Conservation (phyloP, 2,329 filamentous ascomycete genomes). For the Chrysosphaeria jannelii region DNA sequence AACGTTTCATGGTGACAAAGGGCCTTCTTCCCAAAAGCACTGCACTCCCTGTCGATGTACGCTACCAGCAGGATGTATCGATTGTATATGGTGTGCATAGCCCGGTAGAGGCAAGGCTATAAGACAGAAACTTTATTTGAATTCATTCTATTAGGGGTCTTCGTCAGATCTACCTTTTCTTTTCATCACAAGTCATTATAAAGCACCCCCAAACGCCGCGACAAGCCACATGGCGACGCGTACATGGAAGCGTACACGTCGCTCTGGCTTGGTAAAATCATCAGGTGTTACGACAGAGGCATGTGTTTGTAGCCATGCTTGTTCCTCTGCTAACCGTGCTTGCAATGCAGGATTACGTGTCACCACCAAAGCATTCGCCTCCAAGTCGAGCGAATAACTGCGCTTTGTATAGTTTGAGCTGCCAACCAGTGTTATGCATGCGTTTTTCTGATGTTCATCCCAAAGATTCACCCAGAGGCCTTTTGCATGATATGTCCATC, state of each 20-base stretch:
- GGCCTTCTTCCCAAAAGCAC: no score
- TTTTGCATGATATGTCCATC: slow-evolving; percentile 97
- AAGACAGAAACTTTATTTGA: no score
- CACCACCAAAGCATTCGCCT: slow-evolving; percentile 64
- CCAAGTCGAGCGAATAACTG: slow-evolving; percentile 74
- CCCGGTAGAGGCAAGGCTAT: no score
- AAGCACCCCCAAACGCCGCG: slow-evolving; percentile 10
- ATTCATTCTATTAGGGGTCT: no score
- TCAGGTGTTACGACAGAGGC: slow-evolving; percentile 37
- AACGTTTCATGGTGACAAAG: no score
- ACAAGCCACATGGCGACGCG: slow-evolving; percentile 87
- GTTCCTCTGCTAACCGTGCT: slow-evolving; percentile 44
- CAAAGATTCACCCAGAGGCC: slow-evolving; percentile 69
- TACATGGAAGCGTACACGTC: slow-evolving; percentile 63
- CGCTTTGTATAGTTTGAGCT: slow-evolving; percentile 90
- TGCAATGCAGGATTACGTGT: slow-evolving; percentile 48
- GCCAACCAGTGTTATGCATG: slow-evolving; percentile 43
- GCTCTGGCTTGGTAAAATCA: slow-evolving; percentile 54
- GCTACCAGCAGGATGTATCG: no score
- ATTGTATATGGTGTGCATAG: no score
- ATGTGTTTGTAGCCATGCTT: slow-evolving; percentile 49
- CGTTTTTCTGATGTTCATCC: slow-evolving; percentile 22
- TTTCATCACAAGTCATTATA: no score
- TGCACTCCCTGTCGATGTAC: no score
- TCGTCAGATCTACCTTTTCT: no score